phyloP scores from a whole-genome alignment of 1,139 yeast genomes.

The Geotrichum cucujoidarum region DNA sequence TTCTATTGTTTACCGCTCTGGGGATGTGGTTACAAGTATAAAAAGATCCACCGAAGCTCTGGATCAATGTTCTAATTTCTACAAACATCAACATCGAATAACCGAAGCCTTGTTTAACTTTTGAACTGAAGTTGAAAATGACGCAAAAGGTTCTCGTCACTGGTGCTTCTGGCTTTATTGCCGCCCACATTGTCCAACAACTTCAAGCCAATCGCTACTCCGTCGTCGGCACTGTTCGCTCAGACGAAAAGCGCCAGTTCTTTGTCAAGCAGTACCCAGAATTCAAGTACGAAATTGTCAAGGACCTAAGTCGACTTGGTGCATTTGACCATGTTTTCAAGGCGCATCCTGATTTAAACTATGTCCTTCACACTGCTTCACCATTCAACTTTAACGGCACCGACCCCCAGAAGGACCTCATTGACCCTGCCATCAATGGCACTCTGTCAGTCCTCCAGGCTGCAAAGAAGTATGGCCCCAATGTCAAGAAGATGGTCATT shows the following conservation, averaged over 20 bases:
- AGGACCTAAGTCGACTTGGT: slow-evolving; percentile 34
- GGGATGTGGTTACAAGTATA: too few relatives aligned
- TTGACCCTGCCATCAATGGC: slow-evolving; percentile 10
- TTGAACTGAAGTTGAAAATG: too few relatives aligned
- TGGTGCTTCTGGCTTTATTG: slow-evolving; percentile 59
- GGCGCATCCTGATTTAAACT: slow-evolving; percentile 38
- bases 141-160: slow-evolving; percentile 42
- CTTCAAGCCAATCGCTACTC: slow-evolving; percentile 39
- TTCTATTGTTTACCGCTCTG: too few relatives aligned
- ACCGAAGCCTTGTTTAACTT: too few relatives aligned
- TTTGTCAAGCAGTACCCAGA: slow-evolving; percentile 31
- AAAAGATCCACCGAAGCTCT: too few relatives aligned
- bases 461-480: slow-evolving; percentile 20
- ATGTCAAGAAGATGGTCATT: slow-evolving; percentile 5
- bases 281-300: slow-evolving; percentile 41
- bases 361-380: slow-evolving; percentile 44
- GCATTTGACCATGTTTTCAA: slow-evolving; percentile 40
- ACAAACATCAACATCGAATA: too few relatives aligned
- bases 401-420: slow-evolving; percentile 18
- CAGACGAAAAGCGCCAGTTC: slow-evolving; percentile 46
- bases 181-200: slow-evolving; percentile 43
- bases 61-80: too few relatives aligned
- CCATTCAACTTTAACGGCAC: slow-evolving; percentile 36
- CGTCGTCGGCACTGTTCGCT: slow-evolving; percentile 57
- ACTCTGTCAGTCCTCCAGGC: slow-evolving; percentile 2